Conservation (phyloP, 345 rosid genomes). For the Ceriops zippeliana region DNA sequence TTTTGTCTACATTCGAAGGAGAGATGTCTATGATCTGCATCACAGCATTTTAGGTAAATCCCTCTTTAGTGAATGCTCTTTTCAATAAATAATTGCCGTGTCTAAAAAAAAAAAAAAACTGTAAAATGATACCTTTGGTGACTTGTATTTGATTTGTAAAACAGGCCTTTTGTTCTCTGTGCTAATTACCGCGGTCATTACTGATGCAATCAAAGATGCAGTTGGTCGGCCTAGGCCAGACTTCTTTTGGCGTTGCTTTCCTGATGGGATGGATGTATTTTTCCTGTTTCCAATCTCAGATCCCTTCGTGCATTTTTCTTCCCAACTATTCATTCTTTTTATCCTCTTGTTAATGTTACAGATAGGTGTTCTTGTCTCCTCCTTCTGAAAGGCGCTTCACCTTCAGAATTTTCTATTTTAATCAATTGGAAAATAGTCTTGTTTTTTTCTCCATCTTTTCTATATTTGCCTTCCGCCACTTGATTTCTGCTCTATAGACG, state of each 20-base stretch:
- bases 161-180: slow-evolving; percentile 62
- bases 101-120: not conserved
- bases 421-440: too few relatives aligned
- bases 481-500: too few relatives aligned
- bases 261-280: slow-evolving; percentile 67
- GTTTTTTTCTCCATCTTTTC: too few relatives aligned
- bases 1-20: slow-evolving; percentile 48
- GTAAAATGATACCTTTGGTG: not conserved
- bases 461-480: too few relatives aligned
- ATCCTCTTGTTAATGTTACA: not conserved
- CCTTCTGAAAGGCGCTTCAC: too few relatives aligned
- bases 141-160: not conserved
- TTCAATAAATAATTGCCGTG: too few relatives aligned
- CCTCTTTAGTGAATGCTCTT: not conserved
- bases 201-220: slow-evolving; percentile 70
- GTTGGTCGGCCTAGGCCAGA: slow-evolving; percentile 88
- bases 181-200: slow-evolving; percentile 64
- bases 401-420: too few relatives aligned
- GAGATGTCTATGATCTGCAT: slow-evolving; percentile 75
- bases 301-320: not conserved
- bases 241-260: slow-evolving; percentile 98
- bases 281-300: not conserved
- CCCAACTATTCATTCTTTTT: not conserved
- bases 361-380: too few relatives aligned
- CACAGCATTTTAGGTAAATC: slow-evolving; percentile 60